Base-by-base conservation (phyloP, 306 rosid genomes). In the Lithocarpus polystachyus region DNA sequence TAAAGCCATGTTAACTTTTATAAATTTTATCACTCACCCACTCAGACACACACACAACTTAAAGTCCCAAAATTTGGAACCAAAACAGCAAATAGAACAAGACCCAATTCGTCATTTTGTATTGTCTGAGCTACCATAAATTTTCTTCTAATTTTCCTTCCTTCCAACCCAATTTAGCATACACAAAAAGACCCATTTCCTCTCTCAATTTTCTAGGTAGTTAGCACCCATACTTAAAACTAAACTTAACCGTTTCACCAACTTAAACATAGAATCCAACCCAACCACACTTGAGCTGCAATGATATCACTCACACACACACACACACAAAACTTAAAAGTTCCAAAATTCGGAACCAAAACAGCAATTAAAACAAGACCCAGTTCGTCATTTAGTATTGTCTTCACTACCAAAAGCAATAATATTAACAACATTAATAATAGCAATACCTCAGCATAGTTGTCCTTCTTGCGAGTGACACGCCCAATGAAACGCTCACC, bases 401-500 rank as follows among this genome's bases (percentile, higher is more conserved):
- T 48, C 15, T 48, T 10, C 14, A 13, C 15, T 48, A 48, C 53
- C 37, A 28, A 40, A 40, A 40, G 1, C 0, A 40, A 40, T 8
- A 8, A 40, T 0, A 8, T 40, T 8, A 40, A 40, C 11, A 40
- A 40, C 11, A 8, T 40, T 14, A 62, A 62, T 0, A 12, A 48
- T 48, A 48, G 0, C 4, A 48, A 56, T 3, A 89, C 97, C 92
- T 92, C 99, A 12, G 98, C 98, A 72, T 91, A 95, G 81, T 81
- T 89, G 1, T 90, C 98, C 78, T 91, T 95, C 74, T 84, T 84
- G 67, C 98, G 93, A 57, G 98, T 89, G 43, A 95, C 92, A 15
- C 97, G 92, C 45, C 98, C 97, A 4, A 92, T 73, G 91, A 95
- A 95, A 4, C 94, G 94, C 80, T 95, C 99, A 4, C 99, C 99